Conservation (phyloP, 768 basidiomycete species). For the Tylopilus sp. region DNA sequence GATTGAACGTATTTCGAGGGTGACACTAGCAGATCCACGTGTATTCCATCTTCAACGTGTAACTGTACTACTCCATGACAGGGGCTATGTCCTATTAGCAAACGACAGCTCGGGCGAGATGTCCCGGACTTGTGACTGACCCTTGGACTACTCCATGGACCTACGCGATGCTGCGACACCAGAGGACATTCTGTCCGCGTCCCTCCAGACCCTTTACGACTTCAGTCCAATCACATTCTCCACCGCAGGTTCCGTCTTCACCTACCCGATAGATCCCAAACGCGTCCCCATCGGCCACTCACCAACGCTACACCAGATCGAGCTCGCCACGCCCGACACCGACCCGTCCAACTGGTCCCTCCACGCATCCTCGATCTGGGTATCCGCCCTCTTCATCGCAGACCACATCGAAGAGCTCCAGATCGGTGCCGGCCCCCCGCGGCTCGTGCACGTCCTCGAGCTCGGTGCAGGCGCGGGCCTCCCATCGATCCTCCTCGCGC, state of each 20-base stretch:
- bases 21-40: conserved; percentile 18
- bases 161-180: conserved; percentile 31
- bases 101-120: too few relatives aligned
- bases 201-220: conserved; percentile 60
- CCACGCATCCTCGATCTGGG: conserved; percentile 78
- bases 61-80: background rate
- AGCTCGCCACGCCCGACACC: conserved; percentile 61
- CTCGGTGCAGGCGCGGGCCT: conserved; percentile 74
- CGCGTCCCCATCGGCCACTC: conserved; percentile 9
- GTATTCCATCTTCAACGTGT: background rate
- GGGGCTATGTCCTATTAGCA: too few relatives aligned
- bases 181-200: conserved; percentile 67
- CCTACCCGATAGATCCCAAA: conserved; percentile 35
- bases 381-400: conserved; percentile 61
- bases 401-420: conserved; percentile 54
- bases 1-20: conserved; percentile 68
- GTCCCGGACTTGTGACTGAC: too few relatives aligned
- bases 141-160: too few relatives aligned
- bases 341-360: conserved; percentile 67
- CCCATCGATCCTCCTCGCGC: conserved; percentile 66
- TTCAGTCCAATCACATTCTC: conserved; percentile 59
- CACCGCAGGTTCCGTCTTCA: conserved; percentile 51
- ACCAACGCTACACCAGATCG: conserved; percentile 29
- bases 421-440: conserved; percentile 27
- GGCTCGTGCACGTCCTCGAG: conserved; percentile 50